phyloP scores from a whole-genome alignment of 805 yeast species.

The Pichia cabralensis region DNA sequence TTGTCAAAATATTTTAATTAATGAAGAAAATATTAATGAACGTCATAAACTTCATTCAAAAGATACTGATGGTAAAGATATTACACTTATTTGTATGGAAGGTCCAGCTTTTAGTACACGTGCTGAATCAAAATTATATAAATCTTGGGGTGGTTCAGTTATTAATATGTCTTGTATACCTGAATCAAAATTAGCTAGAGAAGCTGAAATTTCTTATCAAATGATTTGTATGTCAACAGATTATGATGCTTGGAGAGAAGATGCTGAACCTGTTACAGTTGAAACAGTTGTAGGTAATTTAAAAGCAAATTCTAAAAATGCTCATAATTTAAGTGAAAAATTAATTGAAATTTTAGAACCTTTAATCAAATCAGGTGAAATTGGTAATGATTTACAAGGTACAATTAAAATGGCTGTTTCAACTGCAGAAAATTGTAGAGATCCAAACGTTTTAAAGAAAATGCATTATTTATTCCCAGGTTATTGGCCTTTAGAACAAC shows the following conservation, averaged over 20 bases:
- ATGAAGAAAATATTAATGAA: slow-evolving; percentile 28
- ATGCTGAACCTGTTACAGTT: slow-evolving; percentile 95
- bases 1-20: slow-evolving; percentile 43
- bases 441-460: slow-evolving; percentile 61
- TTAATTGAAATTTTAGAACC: slow-evolving; percentile 59
- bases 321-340: slow-evolving; percentile 63
- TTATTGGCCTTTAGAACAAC: slow-evolving; percentile 51
- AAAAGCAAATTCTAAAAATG: slow-evolving; percentile 79
- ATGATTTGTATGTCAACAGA: slow-evolving; percentile 99
- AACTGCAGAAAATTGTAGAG: slow-evolving; percentile 65
- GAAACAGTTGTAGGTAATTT: slow-evolving; percentile 90
- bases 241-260: slow-evolving; percentile 96
- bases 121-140: slow-evolving; percentile 86
- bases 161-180: slow-evolving; percentile 97
- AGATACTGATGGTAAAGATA: slow-evolving; percentile 53
- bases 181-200: slow-evolving; percentile 95
- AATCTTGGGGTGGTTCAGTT: slow-evolving; percentile 84
- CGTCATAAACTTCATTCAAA: slow-evolving; percentile 46
- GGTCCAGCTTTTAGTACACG: slow-evolving; percentile 98
- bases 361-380: slow-evolving; percentile 44
- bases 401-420: slow-evolving; percentile 74
- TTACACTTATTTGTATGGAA: slow-evolving; percentile 92
- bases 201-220: slow-evolving; percentile 93
- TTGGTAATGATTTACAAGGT: slow-evolving; percentile 66
- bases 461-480: slow-evolving; percentile 88